Evolutionary conservation across 371 early-diverging fungal genomes (phyloP).

Genomic region (Paraphysoderma sedebokerense): DNA sequence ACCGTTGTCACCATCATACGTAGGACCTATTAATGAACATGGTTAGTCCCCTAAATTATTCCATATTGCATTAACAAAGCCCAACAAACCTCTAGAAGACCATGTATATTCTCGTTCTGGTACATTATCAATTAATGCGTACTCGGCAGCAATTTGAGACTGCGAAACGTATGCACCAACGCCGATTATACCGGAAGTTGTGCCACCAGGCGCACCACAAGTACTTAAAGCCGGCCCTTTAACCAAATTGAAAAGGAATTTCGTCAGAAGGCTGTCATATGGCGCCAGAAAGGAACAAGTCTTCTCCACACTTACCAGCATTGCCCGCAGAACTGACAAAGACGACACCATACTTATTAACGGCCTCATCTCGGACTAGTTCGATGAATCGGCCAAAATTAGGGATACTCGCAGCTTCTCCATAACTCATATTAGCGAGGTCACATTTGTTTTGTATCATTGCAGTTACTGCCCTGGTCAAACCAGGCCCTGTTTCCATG

Average conservation of each 20-base stretch:
- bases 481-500: conserved; percentile 78
- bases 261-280: too few species aligned
- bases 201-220: conserved; percentile 76
- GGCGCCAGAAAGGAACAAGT: too few species aligned
- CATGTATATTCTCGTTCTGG: conserved; percentile 72
- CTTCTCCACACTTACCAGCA: too few species aligned
- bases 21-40: conserved; percentile 82
- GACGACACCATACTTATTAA: conserved; percentile 62
- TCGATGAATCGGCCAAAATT: conserved; percentile 65
- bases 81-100: conserved; percentile 77
- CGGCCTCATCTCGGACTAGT: conserved; percentile 56
- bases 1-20: conserved; percentile 63
- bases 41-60: conserved; percentile 65
- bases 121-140: conserved; percentile 56
- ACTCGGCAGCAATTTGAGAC: conserved; percentile 72
- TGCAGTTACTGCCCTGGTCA: conserved; percentile 69
- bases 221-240: conserved; percentile 78
- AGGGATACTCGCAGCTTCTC: conserved; percentile 57
- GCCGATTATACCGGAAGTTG: conserved; percentile 47
- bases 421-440: conserved; percentile 91
- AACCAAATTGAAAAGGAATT: too few species aligned
- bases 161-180: conserved; percentile 85
- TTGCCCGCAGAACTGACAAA: conserved; percentile 81
- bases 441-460: conserved; percentile 18
- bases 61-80: too few species aligned